Evolutionary conservation across 2,329 filamentous ascomycete genomes (phyloP), one percentile per base, ranked within the genome.

Genomic region (Acrodontium crateriforme): DNA sequence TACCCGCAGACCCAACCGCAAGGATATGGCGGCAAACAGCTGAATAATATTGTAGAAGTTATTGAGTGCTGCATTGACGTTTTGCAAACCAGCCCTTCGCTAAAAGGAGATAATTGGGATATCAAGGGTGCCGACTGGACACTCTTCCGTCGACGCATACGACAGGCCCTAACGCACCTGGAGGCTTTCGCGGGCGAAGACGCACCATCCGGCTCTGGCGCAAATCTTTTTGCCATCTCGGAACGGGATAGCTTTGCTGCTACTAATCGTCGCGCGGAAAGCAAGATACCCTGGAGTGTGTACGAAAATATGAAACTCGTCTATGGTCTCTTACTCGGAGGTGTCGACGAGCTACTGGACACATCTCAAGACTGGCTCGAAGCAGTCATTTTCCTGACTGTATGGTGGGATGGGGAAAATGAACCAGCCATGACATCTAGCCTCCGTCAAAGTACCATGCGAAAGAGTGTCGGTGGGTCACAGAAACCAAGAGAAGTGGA

Each of bases 281-380:
- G 81, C 46, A 75, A 77, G 41, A 77, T 94, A 18, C 87, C 85
- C 1, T 93, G 81, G 80, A 73, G 79, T 14, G 73, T 95, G 16
- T 94, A 92, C 50, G 78, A 93, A 48, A 83, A 78, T 41, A 60
- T 95, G 29, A 72, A 78, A 40, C 74, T 73, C 9, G 58, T 94
- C 5, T 94, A 93, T 50, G 75, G 76, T 18, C 76, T 92, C 35
- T 59, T 91, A 2, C 66, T 89, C 4, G 85, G 87, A 18, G 71
- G 78, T 38, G 65, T 73, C 7, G 69, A 76, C 18, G 74, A 83
- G 12, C 81, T 94, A 28, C 61, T 91, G 35, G 69, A 74, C 25
- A 71, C 74, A 24, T 72, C 84, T 1, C 75, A 87, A 46, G 85
- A 94, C 53, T 95, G 87, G 87, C 74, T 87, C 28, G 87, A 95